Base-by-base conservation (phyloP, 257 asterid species). In the Rehmannia glutinosa region DNA sequence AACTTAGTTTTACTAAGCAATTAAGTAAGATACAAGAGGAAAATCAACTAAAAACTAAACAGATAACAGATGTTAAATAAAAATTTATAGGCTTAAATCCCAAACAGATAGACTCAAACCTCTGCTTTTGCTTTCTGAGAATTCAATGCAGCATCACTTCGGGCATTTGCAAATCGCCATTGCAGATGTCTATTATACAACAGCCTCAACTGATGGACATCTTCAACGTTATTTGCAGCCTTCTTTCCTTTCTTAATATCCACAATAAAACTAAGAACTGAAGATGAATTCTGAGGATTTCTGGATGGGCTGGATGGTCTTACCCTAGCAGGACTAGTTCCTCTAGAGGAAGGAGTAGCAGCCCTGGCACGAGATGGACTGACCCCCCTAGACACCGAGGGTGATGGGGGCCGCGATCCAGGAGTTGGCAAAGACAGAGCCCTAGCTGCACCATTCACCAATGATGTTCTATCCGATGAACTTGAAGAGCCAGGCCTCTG, bases 81-180 rank as follows among this genome's bases (percentile, higher is more conserved):
- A n/a, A n/a, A n/a, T n/a, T n/a, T n/a, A n/a, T n/a, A n/a, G n/a
- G n/a, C n/a, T n/a, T n/a, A n/a, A n/a, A n/a, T n/a, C n/a, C n/a
- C 43, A 71, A 25, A 50, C 21, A 54, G 32, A 72, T 46, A 27
- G 50, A 61, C 24, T 20, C 81, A 52, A 71, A 93, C 98, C 97
- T 90, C 94, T 36, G 98, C 75, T 66, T 83, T 84, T 66, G 63
- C 83, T 74, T 77, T 82, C 74, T 84, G 95, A 33, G 72, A 66
- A 56, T 43, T 75, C 81, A 81, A 62, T 17, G 82, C 80, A 72
- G 84, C 81, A 71, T 74, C 77, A 36, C 80, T 73, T 66, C 58
- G 80, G 28, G 95, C 97, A 88, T 83, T 91, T 20, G 88, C 86
- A 64, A 75, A 94, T 62, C 80, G 82, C 98, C 99, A 94, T 60